phyloP scores from a whole-genome alignment of 805 yeast species.

The Metschnikowia cubensis region DNA sequence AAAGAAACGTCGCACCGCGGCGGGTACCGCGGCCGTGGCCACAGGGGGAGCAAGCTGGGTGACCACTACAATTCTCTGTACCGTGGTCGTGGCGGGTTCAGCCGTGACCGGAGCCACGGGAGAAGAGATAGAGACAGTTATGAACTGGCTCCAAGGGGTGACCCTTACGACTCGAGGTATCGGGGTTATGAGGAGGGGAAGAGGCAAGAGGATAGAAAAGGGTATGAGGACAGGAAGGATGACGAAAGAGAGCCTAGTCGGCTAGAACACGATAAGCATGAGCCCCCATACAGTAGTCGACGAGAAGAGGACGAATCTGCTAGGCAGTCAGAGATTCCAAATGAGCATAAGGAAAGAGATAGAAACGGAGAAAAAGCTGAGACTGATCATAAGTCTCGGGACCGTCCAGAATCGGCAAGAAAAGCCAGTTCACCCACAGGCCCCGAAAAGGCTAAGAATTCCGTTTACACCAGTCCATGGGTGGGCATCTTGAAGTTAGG shows the following conservation, averaged over 20 bases:
- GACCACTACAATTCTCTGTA: slow-evolving; percentile 11
- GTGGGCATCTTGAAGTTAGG: slow-evolving; percentile 25
- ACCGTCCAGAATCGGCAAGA: background rate
- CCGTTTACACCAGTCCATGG: slow-evolving; percentile 27
- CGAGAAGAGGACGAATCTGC: background rate
- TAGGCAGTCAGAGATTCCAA: background rate
- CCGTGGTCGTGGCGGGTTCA: slow-evolving; percentile 18
- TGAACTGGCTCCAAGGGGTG: background rate
- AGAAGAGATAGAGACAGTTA: background rate
- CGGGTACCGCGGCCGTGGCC: slow-evolving; percentile 19
- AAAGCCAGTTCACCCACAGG: background rate
- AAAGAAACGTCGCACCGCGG: slow-evolving; percentile 6
- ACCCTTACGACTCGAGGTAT: background rate
- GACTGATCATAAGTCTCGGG: background rate
- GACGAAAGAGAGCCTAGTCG: background rate
- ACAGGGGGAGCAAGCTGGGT: slow-evolving; percentile 22
- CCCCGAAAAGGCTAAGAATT: background rate
- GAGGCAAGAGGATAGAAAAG: background rate
- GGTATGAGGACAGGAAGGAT: background rate
- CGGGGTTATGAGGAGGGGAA: background rate
- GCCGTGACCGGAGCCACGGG: background rate
- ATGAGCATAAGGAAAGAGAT: background rate
- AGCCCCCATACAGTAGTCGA: background rate
- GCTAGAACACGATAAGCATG: background rate
- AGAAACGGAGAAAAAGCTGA: background rate